Evolutionary conservation across 805 yeast genomes (phyloP), one percentile per base, ranked within the genome.

Genomic region (Lipomyces orientalis): DNA sequence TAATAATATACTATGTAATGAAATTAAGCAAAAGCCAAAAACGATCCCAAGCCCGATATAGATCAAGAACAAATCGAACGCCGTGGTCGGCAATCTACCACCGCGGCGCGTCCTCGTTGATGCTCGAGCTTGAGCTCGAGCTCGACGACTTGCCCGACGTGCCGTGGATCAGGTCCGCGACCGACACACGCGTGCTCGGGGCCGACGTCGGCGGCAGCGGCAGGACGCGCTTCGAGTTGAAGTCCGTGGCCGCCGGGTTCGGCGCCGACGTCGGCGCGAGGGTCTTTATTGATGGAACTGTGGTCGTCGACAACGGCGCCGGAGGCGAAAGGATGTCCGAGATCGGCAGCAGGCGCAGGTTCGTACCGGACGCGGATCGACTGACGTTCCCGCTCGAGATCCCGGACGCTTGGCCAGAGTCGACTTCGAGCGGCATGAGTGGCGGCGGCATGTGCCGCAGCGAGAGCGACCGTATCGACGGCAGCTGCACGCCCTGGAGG

Each of bases 381-480:
- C 56, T 57, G 29, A 64, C 54, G 51, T 54, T 52, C 55, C 55
- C 34, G 55, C 55, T 52, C 55, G 34, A 29, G 16, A 31, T 52
- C 16, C 55, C 55, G 16, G 29, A 10, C n/a, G 55, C 10, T n/a
- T n/a, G 22, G 54, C 54, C 19, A 9, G 65, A 31, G 29, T 60
- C 57, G 34, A 71, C 65, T 56, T 71, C 73, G 51, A 71, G 60
- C 29, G 73, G 69, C 19, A 65, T 65, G 19, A 73, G 58, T 3
- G 73, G 71, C 54, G 75, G 74, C 35, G 75, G 73, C 65, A 64
- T 70, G 61, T 65, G 65, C 37, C 76, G 66, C 63, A 76, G 65
- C n/a, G 77, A 76, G 65, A 80, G 72, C n/a, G 78, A 73, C 29
- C 82, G 73, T 60, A 80, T 76, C 2, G 79, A 76, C 31, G 82